Evolutionary conservation across 1,139 yeast genomes (phyloP).

Genomic region (Yamadazyma blattariae): DNA sequence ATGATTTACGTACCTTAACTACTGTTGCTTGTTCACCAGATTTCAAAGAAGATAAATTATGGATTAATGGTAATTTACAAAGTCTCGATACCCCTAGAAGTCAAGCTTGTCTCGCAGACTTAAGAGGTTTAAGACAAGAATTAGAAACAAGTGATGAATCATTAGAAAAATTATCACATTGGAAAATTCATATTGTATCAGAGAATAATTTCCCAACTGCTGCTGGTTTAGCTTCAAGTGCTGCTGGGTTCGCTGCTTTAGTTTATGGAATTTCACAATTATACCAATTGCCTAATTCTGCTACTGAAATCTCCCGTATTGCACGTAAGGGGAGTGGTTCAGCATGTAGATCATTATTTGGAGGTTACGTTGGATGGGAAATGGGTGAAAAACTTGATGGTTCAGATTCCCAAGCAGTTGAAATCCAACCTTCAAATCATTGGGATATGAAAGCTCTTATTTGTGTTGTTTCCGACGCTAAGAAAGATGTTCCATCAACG

Average conservation of each 20-base stretch:
- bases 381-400: slow-evolving; percentile 81
- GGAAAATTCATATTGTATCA: slow-evolving; percentile 77
- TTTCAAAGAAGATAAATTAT: slow-evolving; percentile 64
- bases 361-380: slow-evolving; percentile 99
- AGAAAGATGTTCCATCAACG: slow-evolving; percentile 93
- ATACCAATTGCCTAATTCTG: slow-evolving; percentile 74
- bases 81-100: slow-evolving; percentile 68
- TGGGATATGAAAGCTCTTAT: slow-evolving; percentile 97
- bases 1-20: slow-evolving; percentile 86
- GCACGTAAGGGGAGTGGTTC: slow-evolving; percentile 99
- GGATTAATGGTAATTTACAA: slow-evolving; percentile 79
- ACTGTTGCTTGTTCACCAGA: slow-evolving; percentile 69
- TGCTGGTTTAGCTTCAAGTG: slow-evolving; percentile 96
- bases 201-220: slow-evolving; percentile 99
- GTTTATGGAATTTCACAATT: slow-evolving; percentile 83
- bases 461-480: slow-evolving; percentile 86
- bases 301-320: slow-evolving; percentile 82
- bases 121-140: slow-evolving; percentile 58
- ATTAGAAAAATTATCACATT: slow-evolving; percentile 60
- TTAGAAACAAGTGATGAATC: slow-evolving; percentile 48
- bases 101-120: slow-evolving; percentile 73
- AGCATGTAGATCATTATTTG: slow-evolving; percentile 94
- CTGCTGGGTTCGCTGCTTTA: slow-evolving; percentile 91
- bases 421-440: slow-evolving; percentile 76
- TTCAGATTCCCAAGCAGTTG: slow-evolving; percentile 87